A percentile compares a stretch with the other conserved stretches of the same genome.
phyloP scores from a whole-genome alignment of 352 stramenopile genomes.

The Blastocystis sp. region DNA sequence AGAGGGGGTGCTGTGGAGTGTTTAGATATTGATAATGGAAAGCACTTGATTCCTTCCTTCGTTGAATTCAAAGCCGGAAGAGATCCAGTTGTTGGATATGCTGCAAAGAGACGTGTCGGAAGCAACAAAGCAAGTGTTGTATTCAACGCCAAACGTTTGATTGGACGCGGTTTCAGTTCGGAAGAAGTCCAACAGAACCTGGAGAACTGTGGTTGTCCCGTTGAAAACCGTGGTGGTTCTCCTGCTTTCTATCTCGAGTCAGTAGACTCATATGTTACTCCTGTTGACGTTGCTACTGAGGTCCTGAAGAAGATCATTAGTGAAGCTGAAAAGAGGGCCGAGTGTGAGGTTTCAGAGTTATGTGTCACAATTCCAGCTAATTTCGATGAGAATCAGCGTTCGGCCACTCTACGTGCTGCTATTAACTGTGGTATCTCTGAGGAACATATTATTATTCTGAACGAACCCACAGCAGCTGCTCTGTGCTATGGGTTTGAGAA shows the following conservation, averaged over 20 bases:
- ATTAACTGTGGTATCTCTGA: not conserved
- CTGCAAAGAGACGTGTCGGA: constrained; percentile 96
- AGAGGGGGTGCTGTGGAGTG: constrained; percentile 88
- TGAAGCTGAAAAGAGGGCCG: constrained; percentile 69
- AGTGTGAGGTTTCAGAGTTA: not conserved
- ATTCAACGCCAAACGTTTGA: constrained; percentile 99
- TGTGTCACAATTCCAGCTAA: constrained; percentile 40
- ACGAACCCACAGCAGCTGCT: constrained; percentile 57
- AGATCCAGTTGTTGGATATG: constrained; percentile 91
- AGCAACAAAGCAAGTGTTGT: constrained; percentile 97
- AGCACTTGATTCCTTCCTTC: constrained; percentile 94
- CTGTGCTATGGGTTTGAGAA: constrained; percentile 44
- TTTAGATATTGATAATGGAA: constrained; percentile 84
- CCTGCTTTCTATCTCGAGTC: constrained; percentile 82
- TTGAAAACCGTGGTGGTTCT: constrained; percentile 82
- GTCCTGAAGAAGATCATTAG: constrained; percentile 96
- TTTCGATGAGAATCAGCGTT: constrained; percentile 42
- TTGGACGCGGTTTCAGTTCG: constrained; percentile 88
- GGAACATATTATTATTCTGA: not conserved
- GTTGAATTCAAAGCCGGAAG: constrained; percentile 90
- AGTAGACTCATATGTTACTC: constrained; percentile 82
- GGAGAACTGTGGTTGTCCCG: constrained; percentile 91
- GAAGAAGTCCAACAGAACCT: constrained; percentile 92
- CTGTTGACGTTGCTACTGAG: constrained; percentile 97
- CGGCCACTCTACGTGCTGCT: not conserved